phyloP scores from a whole-genome alignment of 2,329 filamentous ascomycete genomes.

The Alternaria infectoria region DNA sequence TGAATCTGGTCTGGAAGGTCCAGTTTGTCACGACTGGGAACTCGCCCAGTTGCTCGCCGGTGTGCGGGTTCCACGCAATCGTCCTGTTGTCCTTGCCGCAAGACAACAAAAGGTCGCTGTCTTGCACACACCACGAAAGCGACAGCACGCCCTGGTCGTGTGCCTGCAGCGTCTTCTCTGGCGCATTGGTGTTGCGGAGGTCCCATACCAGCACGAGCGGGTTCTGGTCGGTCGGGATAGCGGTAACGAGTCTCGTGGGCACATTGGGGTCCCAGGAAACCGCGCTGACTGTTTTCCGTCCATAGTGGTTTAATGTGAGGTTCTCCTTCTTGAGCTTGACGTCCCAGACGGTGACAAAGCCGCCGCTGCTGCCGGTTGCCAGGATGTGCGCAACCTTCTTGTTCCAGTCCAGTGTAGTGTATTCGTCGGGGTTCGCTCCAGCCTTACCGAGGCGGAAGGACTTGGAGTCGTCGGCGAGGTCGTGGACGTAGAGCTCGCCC shows the following conservation, averaged over 20 bases:
- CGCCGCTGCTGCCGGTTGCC: slow-evolving; percentile 89
- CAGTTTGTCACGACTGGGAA: slow-evolving; percentile 99
- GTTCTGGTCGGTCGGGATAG: slow-evolving; percentile 85
- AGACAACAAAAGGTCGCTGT: slow-evolving; percentile 86
- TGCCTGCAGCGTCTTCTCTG: slow-evolving; percentile 85
- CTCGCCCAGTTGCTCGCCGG: slow-evolving; percentile 84
- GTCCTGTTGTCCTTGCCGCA: slow-evolving; percentile 97
- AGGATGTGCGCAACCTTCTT: slow-evolving; percentile 96
- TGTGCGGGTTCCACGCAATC: slow-evolving; percentile 94
- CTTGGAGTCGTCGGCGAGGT: slow-evolving; percentile 86
- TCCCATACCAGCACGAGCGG: slow-evolving; percentile 94
- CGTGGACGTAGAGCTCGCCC: slow-evolving; percentile 95
- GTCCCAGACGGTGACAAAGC: slow-evolving; percentile 98
- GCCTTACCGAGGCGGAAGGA: slow-evolving; percentile 88
- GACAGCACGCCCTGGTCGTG: slow-evolving; percentile 94
- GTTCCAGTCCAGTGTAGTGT: slow-evolving; percentile 98
- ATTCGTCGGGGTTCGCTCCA: slow-evolving; percentile 88
- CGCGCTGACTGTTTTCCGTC: slow-evolving; percentile 90
- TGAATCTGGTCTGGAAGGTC: slow-evolving; percentile 95
- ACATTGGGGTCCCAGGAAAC: slow-evolving; percentile 97
- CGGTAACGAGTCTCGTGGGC: slow-evolving; percentile 90
- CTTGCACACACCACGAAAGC: slow-evolving; percentile 92
- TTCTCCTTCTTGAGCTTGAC: slow-evolving; percentile 98
- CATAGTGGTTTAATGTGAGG: slow-evolving; percentile 86
- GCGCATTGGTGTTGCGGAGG: slow-evolving; percentile 92